Conservation (phyloP, 2,329 filamentous ascomycete species). For the Falciphora oryzae region DNA sequence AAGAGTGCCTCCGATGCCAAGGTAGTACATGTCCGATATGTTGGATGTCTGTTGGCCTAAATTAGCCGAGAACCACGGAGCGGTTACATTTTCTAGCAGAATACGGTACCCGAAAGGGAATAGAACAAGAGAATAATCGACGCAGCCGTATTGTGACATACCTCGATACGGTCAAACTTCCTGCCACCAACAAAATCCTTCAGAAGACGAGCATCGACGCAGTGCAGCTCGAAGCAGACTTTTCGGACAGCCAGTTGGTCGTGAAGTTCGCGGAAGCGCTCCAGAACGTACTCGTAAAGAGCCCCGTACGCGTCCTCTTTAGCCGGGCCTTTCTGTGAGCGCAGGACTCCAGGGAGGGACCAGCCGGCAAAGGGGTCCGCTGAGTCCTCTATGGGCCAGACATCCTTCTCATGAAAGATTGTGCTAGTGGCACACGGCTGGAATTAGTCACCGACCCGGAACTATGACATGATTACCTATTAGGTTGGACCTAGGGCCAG, state of each 20-base stretch:
- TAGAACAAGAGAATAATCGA: too few species aligned
- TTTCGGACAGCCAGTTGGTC: background rate
- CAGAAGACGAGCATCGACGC: background rate
- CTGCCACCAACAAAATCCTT: background rate
- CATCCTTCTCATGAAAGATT: too few species aligned
- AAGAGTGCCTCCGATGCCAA: background rate
- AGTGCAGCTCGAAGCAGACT: background rate
- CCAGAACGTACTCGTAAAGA: background rate
- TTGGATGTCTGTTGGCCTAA: background rate
- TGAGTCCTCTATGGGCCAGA: background rate
- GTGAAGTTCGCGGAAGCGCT: background rate
- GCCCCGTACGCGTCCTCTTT: slow-evolving; percentile 2
- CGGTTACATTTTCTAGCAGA: background rate
- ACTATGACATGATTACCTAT: too few species aligned
- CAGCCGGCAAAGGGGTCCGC: background rate
- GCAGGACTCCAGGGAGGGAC: background rate
- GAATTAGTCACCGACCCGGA: too few species aligned
- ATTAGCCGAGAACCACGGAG: too few species aligned
- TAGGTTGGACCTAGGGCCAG: too few species aligned
- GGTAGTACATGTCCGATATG: background rate
- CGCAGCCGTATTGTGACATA: background rate
- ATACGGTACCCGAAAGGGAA: too few species aligned
- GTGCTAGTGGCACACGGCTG: too few species aligned
- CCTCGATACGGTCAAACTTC: slow-evolving; percentile 8
- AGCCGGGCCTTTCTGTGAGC: background rate